These are phyloP conservation scores for Penicillium soppii DNA, from an alignment of 495 filamentous ascomycete genomes.

Conservation along the genomic window DNA sequence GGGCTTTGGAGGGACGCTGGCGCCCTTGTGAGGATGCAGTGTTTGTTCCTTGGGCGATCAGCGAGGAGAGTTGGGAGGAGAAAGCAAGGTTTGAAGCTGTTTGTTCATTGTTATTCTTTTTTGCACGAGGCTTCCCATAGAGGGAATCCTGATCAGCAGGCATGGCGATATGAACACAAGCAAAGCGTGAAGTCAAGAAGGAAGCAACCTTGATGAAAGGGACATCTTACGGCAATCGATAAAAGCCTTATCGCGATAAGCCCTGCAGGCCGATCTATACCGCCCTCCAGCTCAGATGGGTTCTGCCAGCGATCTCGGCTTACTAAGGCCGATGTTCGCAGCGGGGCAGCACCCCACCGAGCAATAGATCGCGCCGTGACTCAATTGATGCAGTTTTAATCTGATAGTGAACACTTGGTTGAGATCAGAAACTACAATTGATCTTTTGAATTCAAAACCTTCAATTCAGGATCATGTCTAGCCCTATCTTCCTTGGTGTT, in stretches of 20 bases:
- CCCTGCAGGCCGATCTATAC: not conserved
- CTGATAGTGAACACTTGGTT: not conserved
- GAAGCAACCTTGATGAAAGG: not conserved
- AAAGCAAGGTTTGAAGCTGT: conserved; percentile 76
- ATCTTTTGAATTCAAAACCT: not conserved
- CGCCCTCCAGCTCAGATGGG: too few species aligned
- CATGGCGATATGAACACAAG: conserved; percentile 8
- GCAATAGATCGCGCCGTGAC: conserved; percentile 7
- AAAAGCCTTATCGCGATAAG: conserved; percentile 7
- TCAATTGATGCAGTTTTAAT: conserved; percentile 5
- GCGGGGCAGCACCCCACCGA: conserved; percentile 10
- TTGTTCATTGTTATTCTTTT: conserved; percentile 45
- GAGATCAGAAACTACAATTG: not conserved
- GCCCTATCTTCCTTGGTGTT: conserved; percentile 47
- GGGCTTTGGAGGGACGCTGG: conserved; percentile 58
- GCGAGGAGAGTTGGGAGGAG: conserved; percentile 70
- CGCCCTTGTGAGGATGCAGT: conserved; percentile 50
- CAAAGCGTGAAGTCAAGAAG: not conserved
- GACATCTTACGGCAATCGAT: not conserved
- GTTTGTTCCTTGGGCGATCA: conserved; percentile 54
- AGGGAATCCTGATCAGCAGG: conserved; percentile 43
- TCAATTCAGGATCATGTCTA: conserved; percentile 34
- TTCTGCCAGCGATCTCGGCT: not conserved
- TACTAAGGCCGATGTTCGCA: conserved; percentile 14
- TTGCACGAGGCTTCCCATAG: conserved; percentile 72